phyloP scores from a whole-genome alignment of 2,329 filamentous ascomycete genomes.

The Juglanconis juglandina region DNA sequence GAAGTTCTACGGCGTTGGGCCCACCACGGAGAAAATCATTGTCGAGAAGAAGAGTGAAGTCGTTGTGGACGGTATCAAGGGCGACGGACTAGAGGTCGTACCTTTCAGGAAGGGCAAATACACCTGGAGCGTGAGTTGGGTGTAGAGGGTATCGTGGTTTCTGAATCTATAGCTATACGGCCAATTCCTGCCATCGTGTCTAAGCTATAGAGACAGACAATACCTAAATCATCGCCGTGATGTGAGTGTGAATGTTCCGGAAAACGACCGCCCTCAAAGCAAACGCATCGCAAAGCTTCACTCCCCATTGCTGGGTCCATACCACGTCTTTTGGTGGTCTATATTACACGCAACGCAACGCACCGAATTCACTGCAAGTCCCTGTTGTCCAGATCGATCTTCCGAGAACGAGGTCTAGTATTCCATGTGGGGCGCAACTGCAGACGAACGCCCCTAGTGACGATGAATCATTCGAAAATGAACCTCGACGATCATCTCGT shows the following conservation, averaged over 20 bases:
- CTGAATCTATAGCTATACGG: constrained; percentile 8
- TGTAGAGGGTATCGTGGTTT: neutral
- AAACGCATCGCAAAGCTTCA: neutral
- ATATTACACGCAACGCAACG: neutral
- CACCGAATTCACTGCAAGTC: neutral
- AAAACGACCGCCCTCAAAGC: neutral
- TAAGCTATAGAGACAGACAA: constrained; percentile 11
- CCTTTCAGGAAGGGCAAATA: constrained; percentile 62
- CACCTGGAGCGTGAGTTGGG: constrained; percentile 47
- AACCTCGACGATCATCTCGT: no score
- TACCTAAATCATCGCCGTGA: neutral
- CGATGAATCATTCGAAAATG: no score
- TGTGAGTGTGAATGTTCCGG: neutral
- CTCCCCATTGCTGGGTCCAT: neutral
- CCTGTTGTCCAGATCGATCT: no score
- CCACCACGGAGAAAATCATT: constrained; percentile 52
- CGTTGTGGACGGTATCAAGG: constrained; percentile 52
- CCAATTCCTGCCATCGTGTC: neutral
- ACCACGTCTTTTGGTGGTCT: neutral
- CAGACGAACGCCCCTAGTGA: neutral
- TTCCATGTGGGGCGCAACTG: neutral
- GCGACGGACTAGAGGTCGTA: constrained; percentile 58
- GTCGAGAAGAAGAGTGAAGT: constrained; percentile 53
- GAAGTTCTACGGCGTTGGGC: constrained; percentile 52
- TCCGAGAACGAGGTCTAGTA: neutral